Evolutionary conservation across 2,329 filamentous ascomycete genomes (phyloP).

Genomic region (Alternaria viburni): DNA sequence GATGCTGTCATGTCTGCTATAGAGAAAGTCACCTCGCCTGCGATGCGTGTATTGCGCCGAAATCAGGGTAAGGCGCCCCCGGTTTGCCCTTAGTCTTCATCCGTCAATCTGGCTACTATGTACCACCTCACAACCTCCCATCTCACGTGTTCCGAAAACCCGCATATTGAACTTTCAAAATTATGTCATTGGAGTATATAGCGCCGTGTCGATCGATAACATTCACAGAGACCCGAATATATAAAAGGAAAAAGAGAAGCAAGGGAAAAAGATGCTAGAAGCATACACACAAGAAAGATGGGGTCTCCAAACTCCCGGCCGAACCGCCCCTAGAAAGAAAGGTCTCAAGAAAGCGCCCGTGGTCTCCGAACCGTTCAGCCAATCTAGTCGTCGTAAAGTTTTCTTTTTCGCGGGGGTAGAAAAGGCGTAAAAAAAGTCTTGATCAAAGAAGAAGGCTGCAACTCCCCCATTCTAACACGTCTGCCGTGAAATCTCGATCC

Average conservation of each 20-base stretch:
- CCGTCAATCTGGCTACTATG: too few relatives aligned
- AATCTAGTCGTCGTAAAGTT: not conserved
- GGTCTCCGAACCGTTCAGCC: not conserved
- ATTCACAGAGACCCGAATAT: not conserved
- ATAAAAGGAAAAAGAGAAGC: not conserved
- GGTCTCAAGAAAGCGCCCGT: not conserved
- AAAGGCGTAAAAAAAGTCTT: not conserved
- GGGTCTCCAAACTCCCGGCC: not conserved
- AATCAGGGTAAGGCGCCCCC: not conserved
- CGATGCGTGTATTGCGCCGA: not conserved
- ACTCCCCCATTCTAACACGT: not conserved
- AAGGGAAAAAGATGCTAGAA: not conserved
- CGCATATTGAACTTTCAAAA: not conserved
- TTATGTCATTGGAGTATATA: constrained; percentile 4
- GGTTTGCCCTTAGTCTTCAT: not conserved
- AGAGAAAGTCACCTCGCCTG: not conserved
- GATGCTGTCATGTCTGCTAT: too few relatives aligned
- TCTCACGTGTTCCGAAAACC: not conserved
- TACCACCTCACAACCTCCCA: not conserved
- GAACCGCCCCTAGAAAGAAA: not conserved
- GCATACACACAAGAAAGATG: not conserved
- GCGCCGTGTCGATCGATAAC: not conserved
- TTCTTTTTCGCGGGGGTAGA: not conserved
- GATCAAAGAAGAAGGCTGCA: not conserved
- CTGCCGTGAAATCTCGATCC: not conserved